Evolutionary conservation across 2,329 filamentous ascomycete genomes (phyloP), one percentile per base, ranked within the genome.

Genomic region (Thielaviopsis euricoi): DNA sequence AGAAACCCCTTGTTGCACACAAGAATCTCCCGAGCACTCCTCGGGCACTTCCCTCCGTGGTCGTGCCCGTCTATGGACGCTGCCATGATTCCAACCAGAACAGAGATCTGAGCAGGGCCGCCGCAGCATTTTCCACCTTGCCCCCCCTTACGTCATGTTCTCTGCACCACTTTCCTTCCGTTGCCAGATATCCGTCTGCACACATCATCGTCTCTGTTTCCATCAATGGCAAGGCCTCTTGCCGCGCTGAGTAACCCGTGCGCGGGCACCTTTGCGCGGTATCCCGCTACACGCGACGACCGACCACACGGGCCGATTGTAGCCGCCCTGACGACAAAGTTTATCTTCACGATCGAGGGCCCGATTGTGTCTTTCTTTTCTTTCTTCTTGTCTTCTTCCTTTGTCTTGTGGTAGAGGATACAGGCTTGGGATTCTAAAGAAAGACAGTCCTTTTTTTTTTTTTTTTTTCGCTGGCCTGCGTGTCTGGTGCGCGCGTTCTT

Each of bases 91-190:
- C 49, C 61, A n/a, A 4, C 58, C 70, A 75, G 74, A 76, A 76
- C 74, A 73, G 74, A 76, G 62, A 76, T 76, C 74, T 70, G 74
- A 76, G 73, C 73, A 70, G 64, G 60, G 29, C 56, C 61, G 55
- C 56, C 48, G 61, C 57, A 25, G n/a, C 51, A 49, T 51, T 60
- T 50, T 52, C 46, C 50, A 33, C 55, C 21, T 43, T 25, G 46
- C 50, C 62, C 60, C 62, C 64, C 55, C 52, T 50, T 52, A 19
- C 37, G 12, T 55, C 46, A 26, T 49, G 21, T 26, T 6, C 52
- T 48, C 29, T 48, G 43, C 23, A 26, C 29, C 22, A 21, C 25
- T 17, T n/a, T n/a, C n/a, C n/a, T n/a, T n/a, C n/a, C n/a, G n/a
- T n/a, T n/a, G n/a, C n/a, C n/a, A n/a, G n/a, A n/a, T n/a, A n/a